Percentiles rank a stretch among this genome's conserved stretches.
Evolutionary conservation across 2,329 filamentous ascomycete species (phyloP).

Genomic region (Chaetomiaceae sp.): DNA sequence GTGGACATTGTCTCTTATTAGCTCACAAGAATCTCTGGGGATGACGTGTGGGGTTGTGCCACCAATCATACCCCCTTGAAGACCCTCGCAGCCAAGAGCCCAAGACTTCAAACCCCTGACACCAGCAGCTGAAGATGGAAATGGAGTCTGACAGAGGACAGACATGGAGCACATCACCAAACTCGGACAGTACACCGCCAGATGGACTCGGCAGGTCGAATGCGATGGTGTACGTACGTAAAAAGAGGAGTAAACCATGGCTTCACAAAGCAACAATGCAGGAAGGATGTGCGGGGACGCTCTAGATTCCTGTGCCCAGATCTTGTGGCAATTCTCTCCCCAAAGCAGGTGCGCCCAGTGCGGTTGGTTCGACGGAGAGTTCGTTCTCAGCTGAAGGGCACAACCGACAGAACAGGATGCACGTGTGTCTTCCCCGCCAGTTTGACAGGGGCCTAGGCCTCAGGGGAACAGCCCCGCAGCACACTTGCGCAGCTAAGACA

Average conservation of each 20-base stretch:
- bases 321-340: too few relatives aligned
- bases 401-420: neutral
- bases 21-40: too few relatives aligned
- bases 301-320: too few relatives aligned
- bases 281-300: too few relatives aligned
- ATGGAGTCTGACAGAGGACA: neutral
- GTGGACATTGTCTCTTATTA: too few relatives aligned
- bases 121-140: neutral
- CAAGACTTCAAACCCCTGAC: neutral
- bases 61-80: too few relatives aligned
- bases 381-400: neutral
- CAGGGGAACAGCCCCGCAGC: slow-evolving; percentile 3
- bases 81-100: neutral
- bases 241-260: too few relatives aligned
- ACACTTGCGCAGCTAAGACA: neutral
- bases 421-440: neutral
- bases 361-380: neutral
- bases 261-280: too few relatives aligned
- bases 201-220: neutral
- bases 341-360: too few relatives aligned
- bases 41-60: neutral
- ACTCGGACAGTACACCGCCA: neutral
- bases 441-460: neutral
- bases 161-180: too few relatives aligned
- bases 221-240: too few relatives aligned